Evolutionary conservation across 2,329 filamentous ascomycete genomes (phyloP), one percentile per base, ranked within the genome.

Genomic region (Colletotrichum chlorophyti): DNA sequence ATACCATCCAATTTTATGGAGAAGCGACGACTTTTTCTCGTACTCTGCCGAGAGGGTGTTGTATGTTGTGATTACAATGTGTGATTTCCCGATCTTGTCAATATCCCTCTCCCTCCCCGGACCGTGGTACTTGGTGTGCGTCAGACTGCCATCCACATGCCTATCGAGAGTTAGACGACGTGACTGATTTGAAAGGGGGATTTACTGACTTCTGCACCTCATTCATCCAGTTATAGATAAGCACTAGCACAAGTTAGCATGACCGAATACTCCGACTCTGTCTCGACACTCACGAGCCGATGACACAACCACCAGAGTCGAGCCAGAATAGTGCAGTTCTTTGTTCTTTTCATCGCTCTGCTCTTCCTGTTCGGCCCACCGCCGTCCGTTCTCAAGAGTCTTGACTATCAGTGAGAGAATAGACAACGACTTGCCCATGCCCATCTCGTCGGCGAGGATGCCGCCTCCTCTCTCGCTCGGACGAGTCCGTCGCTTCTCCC

Each of bases 381-480:
- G 19, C 10, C 64, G 65, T 2, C 74, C 78, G 3, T 67, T 47
- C 0, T 72, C 66, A 0, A 78, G 63, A 0, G 78, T 80, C 14
- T 72, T 71, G 4, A 78, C 65, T 17, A 84, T 74, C 0, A 84
- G 66, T 0, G 81, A 77, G 9, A 86, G 72, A 0, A 81, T 77
- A 2, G 80, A 80, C 6, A 85, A 70, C 0, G 83, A 79, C 63
- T 87, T 87, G 0, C 84, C 84, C 72, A 86, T 76, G 0, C 84
- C 84, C 83, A 86, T 86, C 57, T 86, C 83, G 64, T 87, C 83
- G 0, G 83, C 83, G 2, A 86, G 64, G n/a, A 87, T 80, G 0
- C 81, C 81, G 1, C 74, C 73, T 0, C 72, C 74, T 23, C 48
- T 70, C 53, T 76, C 72, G 3, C 72, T 66, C 0, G 70, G 72